Evolutionary conservation across 2,329 filamentous ascomycete species (phyloP), one percentile per base, ranked within the genome.

Genomic region (Coleophoma cylindrospora): DNA sequence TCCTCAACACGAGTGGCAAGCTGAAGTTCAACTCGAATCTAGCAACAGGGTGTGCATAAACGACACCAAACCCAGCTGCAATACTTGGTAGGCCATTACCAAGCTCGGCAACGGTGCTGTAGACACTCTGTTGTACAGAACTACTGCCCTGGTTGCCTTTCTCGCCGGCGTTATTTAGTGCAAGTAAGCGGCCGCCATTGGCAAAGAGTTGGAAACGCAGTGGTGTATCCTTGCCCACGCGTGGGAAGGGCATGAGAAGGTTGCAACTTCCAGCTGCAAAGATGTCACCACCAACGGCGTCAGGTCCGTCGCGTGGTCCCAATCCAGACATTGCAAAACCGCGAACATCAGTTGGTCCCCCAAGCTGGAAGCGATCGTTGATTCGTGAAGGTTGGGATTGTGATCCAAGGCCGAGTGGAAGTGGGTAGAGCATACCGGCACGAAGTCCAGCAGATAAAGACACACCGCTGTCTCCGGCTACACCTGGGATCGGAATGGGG

Each of bases 11-110:
- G 52, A 99, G 68, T 1, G 94, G 94, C 58, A 99, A 68, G 61
- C 88, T 91, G 66, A 99, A 96, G 70, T 99, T 99, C 59, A 99
- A 75, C 73, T 99, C 94, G 57, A 99, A 96, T 50, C 94, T 76
- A 11, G 94, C 94, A 17, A 92, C 86, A 0, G 91, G 91, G 64
- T 97, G 92, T 3, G 91, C 94, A 66, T 99, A 99, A 1, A 99
- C 91, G 19, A 99, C 73, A 0, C 94, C 94, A 12, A 96, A 71
- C 22, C 94, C 94, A 1, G 90, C 92, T 2, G 92, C 87, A 34
- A 91, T 75, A 65, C 89, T 96, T 0, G 94, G 94, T 27, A 91
- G 69, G 4, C 89, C 90, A 48, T 84, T 86, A 17, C 77, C 74
- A 14, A 97, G 70, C 54, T 92, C 86, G 5, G 74, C 75, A 12